Base-by-base conservation (phyloP, 306 rosid genomes). In the Vigna hirtella region DNA sequence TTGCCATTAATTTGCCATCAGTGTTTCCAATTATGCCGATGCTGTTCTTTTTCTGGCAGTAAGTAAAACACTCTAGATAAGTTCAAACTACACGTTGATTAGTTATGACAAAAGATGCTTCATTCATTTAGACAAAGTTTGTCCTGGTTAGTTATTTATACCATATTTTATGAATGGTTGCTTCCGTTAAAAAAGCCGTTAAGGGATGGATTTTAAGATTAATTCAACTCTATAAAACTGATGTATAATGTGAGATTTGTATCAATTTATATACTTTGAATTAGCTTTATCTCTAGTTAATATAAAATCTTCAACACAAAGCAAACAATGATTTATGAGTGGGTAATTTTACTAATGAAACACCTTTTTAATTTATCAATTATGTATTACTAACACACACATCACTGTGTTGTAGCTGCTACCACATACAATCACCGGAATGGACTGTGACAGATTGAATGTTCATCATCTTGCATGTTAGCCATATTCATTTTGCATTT, bases 201-300 rank as follows among this genome's bases (percentile, higher is more conserved):
- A 0, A 20, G 0, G 1, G 0, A 20, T 20, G 1, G 1, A 20
- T 0, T 20, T 20, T 20, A 20, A 20, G 0, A 0, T 1, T 20
- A 20, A 20, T 1, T 20, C 1, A 20, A 0, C 0, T 20, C 0
- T 20, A 20, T 20, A 20, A 20, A 20, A 20, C 0, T 20, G 22
- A 20, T 1, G 1, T 1, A 0, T 20, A 20, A 20, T 20, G 1
- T 20, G 1, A 20, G 1, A 0, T 20, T 20, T 20, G 1, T 1
- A 20, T 20, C 1, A 20, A 20, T 20, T 20, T 20, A 0, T 20
- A 20, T 20, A 20, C 1, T 20, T 20, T 20, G 0, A 20, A 20
- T 20, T 20, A 20, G 22, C 1, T 1, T 20, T 20, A 20, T 20
- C 1, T 20, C 1, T 20, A 20, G 0, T 20, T 1, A 1, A 20